Base-by-base conservation (phyloP, 2,329 filamentous ascomycete species). In the Coccinonectria pachysandricola region DNA sequence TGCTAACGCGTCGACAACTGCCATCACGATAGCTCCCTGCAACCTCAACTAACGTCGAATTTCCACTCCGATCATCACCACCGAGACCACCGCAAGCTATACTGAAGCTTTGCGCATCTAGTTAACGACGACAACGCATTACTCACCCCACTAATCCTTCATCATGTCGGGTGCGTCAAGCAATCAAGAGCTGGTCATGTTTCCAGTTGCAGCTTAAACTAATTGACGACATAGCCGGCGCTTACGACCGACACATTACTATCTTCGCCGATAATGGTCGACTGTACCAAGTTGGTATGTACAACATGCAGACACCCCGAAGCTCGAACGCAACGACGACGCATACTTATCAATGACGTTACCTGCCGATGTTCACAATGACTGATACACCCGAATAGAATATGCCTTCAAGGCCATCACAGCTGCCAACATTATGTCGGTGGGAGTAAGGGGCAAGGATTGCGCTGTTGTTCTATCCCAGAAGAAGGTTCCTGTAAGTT, bases 351-450 rank as follows among this genome's bases (percentile, higher is more conserved):
- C 15, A 12, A 31, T 28, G 26, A 30, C 27, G 24, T 43, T 40
- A 37, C 19, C 9, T 15, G 19, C 10, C 12, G 16, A 21, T 16
- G n/a, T 24, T 23, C 23, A 30, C 24, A 16, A 21, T 21, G 19
- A 32, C 49, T 52, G 37, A 52, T 41, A 22, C 29, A 21, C 15
- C 12, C 30, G 19, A 27, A 46, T 56, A 96, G 91, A 98, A 72
- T 98, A 98, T 88, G 91, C 91, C 48, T 98, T 98, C 78, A 98
- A 98, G 69, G 91, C 91, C 33, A 98, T 98, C 63, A 98, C 91
- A 46, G 88, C 91, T 36, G 91, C 91, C 46, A 96, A 96, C 62
- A 96, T 98, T 66, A 98, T 93, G 70, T 91, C 91, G 36, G 75
- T 98, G 57, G 91, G 91, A 47, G 76, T 98, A 45, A 75, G 86